These are phyloP conservation scores for Pseudogymnoascus sp. DNA, from an alignment of 2,329 filamentous ascomycete genomes.

Conservation along the genomic window DNA sequence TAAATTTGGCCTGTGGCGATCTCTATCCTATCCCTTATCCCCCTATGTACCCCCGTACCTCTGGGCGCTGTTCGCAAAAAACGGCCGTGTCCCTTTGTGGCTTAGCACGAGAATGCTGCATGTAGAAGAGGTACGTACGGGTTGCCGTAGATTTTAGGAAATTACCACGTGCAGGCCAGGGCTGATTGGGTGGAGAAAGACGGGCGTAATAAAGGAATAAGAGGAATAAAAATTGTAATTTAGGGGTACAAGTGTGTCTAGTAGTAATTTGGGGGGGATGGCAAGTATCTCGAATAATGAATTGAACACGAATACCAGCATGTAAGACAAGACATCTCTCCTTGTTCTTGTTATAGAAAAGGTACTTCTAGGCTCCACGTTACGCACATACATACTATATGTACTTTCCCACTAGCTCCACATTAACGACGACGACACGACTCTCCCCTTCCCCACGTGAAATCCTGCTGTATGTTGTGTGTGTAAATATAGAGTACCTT, in stretches of 20 bases:
- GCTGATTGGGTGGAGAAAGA: not conserved
- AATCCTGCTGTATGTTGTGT: not conserved
- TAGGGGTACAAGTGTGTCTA: not conserved
- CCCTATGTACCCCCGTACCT: not conserved
- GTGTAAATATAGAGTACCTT: not conserved
- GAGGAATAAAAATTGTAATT: not conserved
- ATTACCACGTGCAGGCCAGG: not conserved
- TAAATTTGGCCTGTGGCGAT: slow-evolving; percentile 7
- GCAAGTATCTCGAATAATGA: not conserved
- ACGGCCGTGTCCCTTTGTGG: not conserved
- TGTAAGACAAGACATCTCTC: not conserved
- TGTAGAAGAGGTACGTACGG: not conserved
- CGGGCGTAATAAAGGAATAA: not conserved
- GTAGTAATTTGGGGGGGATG: not conserved
- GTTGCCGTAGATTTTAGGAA: not conserved
- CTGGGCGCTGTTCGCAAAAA: not conserved
- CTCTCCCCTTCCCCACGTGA: not conserved
- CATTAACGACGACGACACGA: not conserved
- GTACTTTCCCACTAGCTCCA: not conserved
- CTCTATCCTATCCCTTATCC: not conserved
- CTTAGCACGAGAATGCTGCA: not conserved
- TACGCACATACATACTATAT: not conserved
- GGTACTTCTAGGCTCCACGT: not conserved
- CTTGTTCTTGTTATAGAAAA: not conserved
- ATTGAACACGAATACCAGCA: not conserved